Evolutionary conservation across 106 monocot species (phyloP).

Genomic region (Dendrobium chrysotoxum): DNA sequence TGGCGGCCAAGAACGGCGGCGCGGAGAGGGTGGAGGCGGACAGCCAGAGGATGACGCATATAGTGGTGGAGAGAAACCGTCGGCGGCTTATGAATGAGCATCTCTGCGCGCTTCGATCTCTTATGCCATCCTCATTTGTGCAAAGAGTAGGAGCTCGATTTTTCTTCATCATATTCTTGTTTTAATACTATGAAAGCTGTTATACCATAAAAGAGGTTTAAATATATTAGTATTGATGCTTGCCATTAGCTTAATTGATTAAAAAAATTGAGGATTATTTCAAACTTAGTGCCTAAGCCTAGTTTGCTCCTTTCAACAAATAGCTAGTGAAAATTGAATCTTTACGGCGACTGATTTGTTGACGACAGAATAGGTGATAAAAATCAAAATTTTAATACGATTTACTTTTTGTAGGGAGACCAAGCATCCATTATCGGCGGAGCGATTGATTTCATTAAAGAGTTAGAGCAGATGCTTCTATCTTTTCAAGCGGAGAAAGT

Average conservation of each 20-base stretch:
- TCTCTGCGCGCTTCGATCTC: conserved; percentile 55
- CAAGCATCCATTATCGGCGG: conserved; percentile 87
- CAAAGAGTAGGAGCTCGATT: conserved; percentile 40
- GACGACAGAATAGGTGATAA: no score
- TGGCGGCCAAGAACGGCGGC: not conserved
- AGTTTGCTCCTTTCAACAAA: no score
- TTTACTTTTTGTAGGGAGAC: conserved; percentile 42
- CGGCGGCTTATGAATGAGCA: conserved; percentile 89
- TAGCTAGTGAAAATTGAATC: no score
- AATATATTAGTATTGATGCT: no score
- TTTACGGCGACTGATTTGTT: no score
- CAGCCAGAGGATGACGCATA: conserved; percentile 88
- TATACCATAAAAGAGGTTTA: no score
- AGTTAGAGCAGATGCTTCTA: conserved; percentile 74
- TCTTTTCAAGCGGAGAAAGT: conserved; percentile 55
- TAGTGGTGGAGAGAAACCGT: conserved; percentile 92
- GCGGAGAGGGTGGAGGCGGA: conserved; percentile 39
- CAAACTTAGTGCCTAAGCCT: no score
- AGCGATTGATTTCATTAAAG: conserved; percentile 83
- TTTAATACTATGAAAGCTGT: not conserved
- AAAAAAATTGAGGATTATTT: no score
- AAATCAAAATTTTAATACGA: no score
- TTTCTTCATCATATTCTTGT: not conserved
- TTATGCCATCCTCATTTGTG: conserved; percentile 72
- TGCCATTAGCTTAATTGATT: no score